A percentile compares a stretch with the other conserved stretches of the same genome.
phyloP scores from a whole-genome alignment of 192 early-diverging fungal species.

The Glomus cerebriforme region DNA sequence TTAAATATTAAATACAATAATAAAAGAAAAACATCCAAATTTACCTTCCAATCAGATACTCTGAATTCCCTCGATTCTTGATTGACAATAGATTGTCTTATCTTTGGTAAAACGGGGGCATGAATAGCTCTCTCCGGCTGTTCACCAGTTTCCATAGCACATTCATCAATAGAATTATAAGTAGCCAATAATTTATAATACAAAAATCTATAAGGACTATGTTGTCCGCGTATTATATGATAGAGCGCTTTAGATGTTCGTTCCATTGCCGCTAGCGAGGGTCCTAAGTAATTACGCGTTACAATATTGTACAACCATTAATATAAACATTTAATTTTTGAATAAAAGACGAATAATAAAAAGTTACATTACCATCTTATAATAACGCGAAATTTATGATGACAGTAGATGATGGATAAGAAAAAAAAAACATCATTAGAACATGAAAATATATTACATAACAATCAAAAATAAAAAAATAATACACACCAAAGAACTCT shows the following conservation, averaged over 20 bases:
- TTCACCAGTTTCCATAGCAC: neutral
- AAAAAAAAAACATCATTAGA: neutral
- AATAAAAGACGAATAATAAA: neutral
- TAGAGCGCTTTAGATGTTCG: slow-evolving; percentile 12
- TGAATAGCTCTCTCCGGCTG: neutral
- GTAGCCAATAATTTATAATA: slow-evolving; percentile 22
- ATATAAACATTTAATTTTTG: neutral
- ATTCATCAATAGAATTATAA: slow-evolving; percentile 10
- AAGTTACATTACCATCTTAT: no score
- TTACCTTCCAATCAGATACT: slow-evolving; percentile 33
- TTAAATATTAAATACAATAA: no score
- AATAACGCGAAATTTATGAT: no score
- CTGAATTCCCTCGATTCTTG: slow-evolving; percentile 14
- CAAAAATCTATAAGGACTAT: slow-evolving; percentile 29
- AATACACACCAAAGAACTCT: slow-evolving; percentile 23
- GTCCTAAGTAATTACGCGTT: neutral
- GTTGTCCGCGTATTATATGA: slow-evolving; percentile 21
- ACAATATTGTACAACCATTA: no score
- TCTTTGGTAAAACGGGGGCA: slow-evolving; percentile 26
- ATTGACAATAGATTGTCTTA: neutral
- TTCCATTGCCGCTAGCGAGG: slow-evolving; percentile 26
- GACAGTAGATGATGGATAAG: neutral
- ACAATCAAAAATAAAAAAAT: neutral
- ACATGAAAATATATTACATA: neutral
- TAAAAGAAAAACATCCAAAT: neutral